Conservation (phyloP, 148 eudicot species). For the Rhododendron simsii region DNA sequence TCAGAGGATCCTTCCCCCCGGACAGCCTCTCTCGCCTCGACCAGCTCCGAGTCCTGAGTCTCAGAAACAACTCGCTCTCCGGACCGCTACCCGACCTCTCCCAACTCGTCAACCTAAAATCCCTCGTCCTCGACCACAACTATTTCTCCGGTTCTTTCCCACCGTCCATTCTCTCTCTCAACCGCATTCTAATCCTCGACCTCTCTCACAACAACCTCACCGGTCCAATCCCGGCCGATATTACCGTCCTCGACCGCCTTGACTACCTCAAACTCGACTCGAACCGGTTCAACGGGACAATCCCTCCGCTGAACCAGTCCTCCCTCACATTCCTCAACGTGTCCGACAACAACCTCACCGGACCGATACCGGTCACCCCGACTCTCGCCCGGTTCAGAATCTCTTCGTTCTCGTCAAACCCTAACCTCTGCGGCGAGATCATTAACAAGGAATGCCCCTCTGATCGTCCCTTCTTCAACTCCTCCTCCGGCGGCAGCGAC, state of each 20-base stretch:
- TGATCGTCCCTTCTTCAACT: conserved; percentile 51
- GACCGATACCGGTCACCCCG: conserved; percentile 49
- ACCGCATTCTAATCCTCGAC: conserved; percentile 46
- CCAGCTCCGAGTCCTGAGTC: conserved; percentile 64
- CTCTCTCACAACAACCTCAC: conserved; percentile 58
- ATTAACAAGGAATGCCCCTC: conserved; percentile 42
- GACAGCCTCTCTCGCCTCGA: conserved; percentile 42
- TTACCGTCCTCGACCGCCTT: conserved; percentile 44
- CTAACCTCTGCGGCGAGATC: conserved; percentile 59
- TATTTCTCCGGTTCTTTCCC: conserved; percentile 52
- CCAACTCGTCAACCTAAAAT: conserved; percentile 46
- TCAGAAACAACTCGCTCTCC: conserved; percentile 65
- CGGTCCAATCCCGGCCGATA: conserved; percentile 34
- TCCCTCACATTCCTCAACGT: conserved; percentile 41
- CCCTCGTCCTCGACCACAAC: conserved; percentile 50
- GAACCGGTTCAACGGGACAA: conserved; percentile 44
- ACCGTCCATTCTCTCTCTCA: conserved; percentile 30
- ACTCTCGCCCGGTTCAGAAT: conserved; percentile 33
- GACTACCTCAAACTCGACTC: conserved; percentile 47
- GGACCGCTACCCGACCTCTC: conserved; percentile 68
- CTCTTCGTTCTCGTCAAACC: conserved; percentile 43
- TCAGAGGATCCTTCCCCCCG: conserved; percentile 56
- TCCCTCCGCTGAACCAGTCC: conserved; percentile 66
- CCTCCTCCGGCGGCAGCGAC: conserved; percentile 27
- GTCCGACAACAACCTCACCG: conserved; percentile 57